Evolutionary conservation across 768 basidiomycete species (phyloP), one percentile per base, ranked within the genome.

Genomic region (Amanita pallidorosea): DNA sequence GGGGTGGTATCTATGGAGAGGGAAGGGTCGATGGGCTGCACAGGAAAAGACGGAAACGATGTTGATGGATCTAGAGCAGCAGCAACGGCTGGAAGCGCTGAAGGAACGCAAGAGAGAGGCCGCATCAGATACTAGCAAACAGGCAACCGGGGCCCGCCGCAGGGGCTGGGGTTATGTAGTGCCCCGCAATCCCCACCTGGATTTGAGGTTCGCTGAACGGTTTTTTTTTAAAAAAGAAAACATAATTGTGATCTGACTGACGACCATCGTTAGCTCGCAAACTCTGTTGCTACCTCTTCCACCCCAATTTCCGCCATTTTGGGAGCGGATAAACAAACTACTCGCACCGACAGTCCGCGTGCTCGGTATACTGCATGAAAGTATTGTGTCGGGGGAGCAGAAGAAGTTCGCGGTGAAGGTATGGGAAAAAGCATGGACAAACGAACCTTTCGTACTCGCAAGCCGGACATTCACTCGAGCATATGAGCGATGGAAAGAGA

Each of bases 1-100:
- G 57, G 85, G 86, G 4, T 83, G 76, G 74, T 89, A 89, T 59
- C 57, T 89, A 37, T 88, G 85, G 84, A 73, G 77, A 46, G 75
- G 76, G 13, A 70, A 69, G 49, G 79, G 71, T 45, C 69, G 72
- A 44, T 70, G 68, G 61, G 77, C 74, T 9, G 70, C 74, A 7
- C 68, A 73, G 55, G 76, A 82, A 60, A 80, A 78, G 58, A 63
- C 81, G 45, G 65, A 75, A 15, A 68, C 71, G 45, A 87, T 88
- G 85, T 71, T 70, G 56, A 60, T 69, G 51, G 76, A 75, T 53
- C 67, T 88, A 38, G 71, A 70, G 50, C 60, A 63, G 43, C 84
- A 85, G 63, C 68, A 70, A 38, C 54, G 65, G 42, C 63, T 70
- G 57, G 66, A 73, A 29, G 54, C 62, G 18, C 54, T 63, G 40